A percentile compares a stretch with the other conserved stretches of the same genome.
Conservation (phyloP, 1,284 basidiomycete species). For the Puccinia hordei region DNA sequence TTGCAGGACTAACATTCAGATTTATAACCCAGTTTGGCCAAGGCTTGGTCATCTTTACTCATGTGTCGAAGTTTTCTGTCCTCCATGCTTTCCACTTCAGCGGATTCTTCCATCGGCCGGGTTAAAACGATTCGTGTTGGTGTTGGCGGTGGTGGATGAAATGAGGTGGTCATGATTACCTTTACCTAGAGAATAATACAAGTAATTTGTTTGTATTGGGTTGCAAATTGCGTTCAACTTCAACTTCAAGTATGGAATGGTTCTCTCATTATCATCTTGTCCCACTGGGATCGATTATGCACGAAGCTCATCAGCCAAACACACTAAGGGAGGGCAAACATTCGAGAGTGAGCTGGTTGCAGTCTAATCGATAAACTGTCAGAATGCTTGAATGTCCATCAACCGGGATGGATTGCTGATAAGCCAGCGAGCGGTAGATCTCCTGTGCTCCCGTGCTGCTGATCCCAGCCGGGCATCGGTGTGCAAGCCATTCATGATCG, state of each 20-base stretch:
- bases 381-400: neutral
- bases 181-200: neutral
- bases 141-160: neutral
- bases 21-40: slow-evolving; percentile 36
- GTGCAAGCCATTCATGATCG: too few species aligned
- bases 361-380: neutral
- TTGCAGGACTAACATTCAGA: slow-evolving; percentile 34
- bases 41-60: slow-evolving; percentile 35
- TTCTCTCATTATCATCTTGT: too few species aligned
- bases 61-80: slow-evolving; percentile 19
- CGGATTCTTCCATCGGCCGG: neutral
- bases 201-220: neutral
- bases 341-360: too few species aligned
- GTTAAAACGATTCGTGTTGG: neutral
- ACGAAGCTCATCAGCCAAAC: too few species aligned
- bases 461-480: neutral
- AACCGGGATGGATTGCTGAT: neutral
- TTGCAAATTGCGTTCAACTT: too few species aligned
- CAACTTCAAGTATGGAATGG: too few species aligned
- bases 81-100: slow-evolving; percentile 4
- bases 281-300: too few species aligned
- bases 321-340: too few species aligned
- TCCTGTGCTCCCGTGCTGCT: too few species aligned
- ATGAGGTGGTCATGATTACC: neutral
- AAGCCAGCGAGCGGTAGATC: neutral